Evolutionary conservation across 2,329 filamentous ascomycete species (phyloP).

Genomic region (Paraphaeosphaeria minitans): DNA sequence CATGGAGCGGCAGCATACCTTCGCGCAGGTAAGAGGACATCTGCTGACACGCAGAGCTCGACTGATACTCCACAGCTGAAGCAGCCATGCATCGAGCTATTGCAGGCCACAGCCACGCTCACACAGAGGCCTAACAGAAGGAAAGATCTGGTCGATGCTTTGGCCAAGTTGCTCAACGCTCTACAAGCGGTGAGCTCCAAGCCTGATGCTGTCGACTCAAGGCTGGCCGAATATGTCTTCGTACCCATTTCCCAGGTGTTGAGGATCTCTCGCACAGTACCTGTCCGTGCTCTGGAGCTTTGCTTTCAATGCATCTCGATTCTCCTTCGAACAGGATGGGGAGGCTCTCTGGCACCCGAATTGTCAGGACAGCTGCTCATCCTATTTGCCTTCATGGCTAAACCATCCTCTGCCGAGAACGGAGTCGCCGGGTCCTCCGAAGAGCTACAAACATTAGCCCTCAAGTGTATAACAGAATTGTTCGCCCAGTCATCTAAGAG

Average conservation of each 20-base stretch:
- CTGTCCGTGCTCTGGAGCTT: conserved; percentile 74
- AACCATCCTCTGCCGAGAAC: conserved; percentile 64
- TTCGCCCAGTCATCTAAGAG: conserved; percentile 63
- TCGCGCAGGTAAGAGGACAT: conserved; percentile 42
- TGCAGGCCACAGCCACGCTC: conserved; percentile 59
- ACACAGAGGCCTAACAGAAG: conserved; percentile 52
- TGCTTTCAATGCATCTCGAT: conserved; percentile 75
- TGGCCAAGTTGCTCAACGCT: conserved; percentile 53
- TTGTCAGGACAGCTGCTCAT: conserved; percentile 85
- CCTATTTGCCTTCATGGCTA: conserved; percentile 79
- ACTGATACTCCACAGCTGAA: conserved; percentile 55
- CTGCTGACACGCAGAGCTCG: not conserved
- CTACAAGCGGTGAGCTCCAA: conserved; percentile 43
- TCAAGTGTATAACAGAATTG: conserved; percentile 70
- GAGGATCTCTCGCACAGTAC: conserved; percentile 72
- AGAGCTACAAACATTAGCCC: conserved; percentile 74
- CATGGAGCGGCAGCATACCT: conserved; percentile 48
- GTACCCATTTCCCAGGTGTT: conserved; percentile 90
- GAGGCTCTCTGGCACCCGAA: conserved; percentile 68
- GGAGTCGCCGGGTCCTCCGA: conserved; percentile 63
- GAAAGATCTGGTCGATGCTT: conserved; percentile 54
- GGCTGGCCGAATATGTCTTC: conserved; percentile 91
- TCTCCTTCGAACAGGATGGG: conserved; percentile 81
- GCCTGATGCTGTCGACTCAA: conserved; percentile 67
- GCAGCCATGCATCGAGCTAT: conserved; percentile 62